Conservation (phyloP, 192 early-diverging fungal genomes). For the Coemansia aciculifera region DNA sequence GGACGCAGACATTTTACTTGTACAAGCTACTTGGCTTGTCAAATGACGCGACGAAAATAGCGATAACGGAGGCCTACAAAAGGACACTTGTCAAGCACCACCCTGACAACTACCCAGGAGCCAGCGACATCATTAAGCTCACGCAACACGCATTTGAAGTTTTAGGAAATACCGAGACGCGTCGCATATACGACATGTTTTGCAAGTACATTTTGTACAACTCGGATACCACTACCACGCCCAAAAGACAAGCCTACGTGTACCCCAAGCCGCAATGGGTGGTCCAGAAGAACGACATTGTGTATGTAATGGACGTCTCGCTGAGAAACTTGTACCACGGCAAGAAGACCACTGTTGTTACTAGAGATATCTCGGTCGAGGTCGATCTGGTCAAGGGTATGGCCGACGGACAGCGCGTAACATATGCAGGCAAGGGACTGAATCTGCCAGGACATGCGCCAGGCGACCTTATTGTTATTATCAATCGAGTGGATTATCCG, state of each 20-base stretch:
- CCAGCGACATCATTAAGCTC: slow-evolving; percentile 32
- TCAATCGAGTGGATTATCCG: slow-evolving; percentile 31
- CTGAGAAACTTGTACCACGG: slow-evolving; percentile 25
- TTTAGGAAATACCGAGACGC: slow-evolving; percentile 20
- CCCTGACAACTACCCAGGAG: slow-evolving; percentile 32
- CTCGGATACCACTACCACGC: not conserved
- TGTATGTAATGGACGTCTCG: slow-evolving; percentile 32
- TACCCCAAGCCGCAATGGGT: slow-evolving; percentile 41
- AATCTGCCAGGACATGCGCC: not conserved
- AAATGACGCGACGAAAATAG: slow-evolving; percentile 21
- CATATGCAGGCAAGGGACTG: slow-evolving; percentile 21
- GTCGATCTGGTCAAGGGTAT: slow-evolving; percentile 19
- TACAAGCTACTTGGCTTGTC: slow-evolving; percentile 25
- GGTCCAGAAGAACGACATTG: slow-evolving; percentile 32
- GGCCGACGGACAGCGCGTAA: slow-evolving; percentile 24
- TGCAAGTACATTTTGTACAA: slow-evolving; percentile 26
- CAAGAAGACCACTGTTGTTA: slow-evolving; percentile 24
- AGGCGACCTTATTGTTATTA: slow-evolving; percentile 28
- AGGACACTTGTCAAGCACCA: slow-evolving; percentile 28
- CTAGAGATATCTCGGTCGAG: slow-evolving; percentile 18
- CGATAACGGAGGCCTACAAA: slow-evolving; percentile 31
- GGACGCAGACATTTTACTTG: slow-evolving; percentile 26
- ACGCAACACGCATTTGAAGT: slow-evolving; percentile 36
- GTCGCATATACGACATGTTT: slow-evolving; percentile 30
- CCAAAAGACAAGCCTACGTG: slow-evolving; percentile 7